phyloP scores from a whole-genome alignment of 768 basidiomycete genomes.

The Collybia sp. region DNA sequence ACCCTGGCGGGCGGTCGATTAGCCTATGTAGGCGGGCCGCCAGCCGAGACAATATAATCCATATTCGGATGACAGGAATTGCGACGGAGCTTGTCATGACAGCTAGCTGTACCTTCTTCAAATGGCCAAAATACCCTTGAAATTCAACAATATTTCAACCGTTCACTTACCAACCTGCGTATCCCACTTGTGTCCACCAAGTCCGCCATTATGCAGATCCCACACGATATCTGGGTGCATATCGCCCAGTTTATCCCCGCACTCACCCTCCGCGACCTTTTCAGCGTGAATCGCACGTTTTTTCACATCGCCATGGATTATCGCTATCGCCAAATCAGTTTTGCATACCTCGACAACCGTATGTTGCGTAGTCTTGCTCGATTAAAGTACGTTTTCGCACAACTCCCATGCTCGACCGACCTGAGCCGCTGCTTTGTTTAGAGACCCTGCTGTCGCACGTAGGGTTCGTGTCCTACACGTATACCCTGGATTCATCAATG shows the following conservation, averaged over 20 bases:
- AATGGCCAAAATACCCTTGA: too few relatives aligned
- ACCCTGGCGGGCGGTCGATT: too few relatives aligned
- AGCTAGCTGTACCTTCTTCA: too few relatives aligned
- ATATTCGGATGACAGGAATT: too few relatives aligned
- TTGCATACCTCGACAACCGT: constrained; percentile 40
- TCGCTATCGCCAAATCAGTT: constrained; percentile 44
- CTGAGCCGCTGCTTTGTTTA: constrained; percentile 10
- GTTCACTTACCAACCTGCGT: too few relatives aligned
- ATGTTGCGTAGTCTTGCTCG: constrained; percentile 37
- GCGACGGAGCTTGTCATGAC: too few relatives aligned
- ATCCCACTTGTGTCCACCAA: not conserved
- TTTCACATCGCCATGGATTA: constrained; percentile 36
- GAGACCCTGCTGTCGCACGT: constrained; percentile 43
- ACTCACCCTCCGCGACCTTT: constrained; percentile 11
- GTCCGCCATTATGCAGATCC: constrained; percentile 11
- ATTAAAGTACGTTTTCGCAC: constrained; percentile 25
- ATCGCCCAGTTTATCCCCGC: constrained; percentile 22
- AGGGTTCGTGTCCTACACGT: constrained; percentile 44
- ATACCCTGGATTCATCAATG: constrained; percentile 44
- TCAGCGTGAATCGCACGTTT: constrained; percentile 20
- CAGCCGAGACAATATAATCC: too few relatives aligned
- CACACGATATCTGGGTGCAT: constrained; percentile 24
- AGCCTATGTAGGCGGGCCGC: too few relatives aligned
- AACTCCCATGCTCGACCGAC: not conserved
- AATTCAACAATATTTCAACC: too few relatives aligned